Evolutionary conservation across 805 yeast genomes (phyloP), one percentile per base, ranked within the genome.

Genomic region (Brettanomyces naardenensis): DNA sequence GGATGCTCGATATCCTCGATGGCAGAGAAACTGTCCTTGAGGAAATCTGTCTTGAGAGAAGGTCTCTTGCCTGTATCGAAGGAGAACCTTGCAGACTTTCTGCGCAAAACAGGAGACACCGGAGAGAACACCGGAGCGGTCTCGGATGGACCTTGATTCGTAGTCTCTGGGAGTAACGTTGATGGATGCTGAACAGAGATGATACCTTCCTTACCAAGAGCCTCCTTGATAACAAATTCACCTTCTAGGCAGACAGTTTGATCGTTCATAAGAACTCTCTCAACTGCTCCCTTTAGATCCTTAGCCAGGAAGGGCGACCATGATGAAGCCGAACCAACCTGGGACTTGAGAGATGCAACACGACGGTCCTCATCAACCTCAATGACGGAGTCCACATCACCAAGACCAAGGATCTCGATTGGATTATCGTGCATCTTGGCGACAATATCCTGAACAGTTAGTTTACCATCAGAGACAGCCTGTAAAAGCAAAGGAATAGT

Each of bases 211-310:
- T 68, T 68, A 46, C 95, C 95, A 29, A 69, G 57, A 20, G 84
- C 82, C 44, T 69, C 71, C 10, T 61, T 51, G 35, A 75, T 72
- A 48, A 82, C 69, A 36, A 87, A 60, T 39, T 73, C 75, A 48
- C 95, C 95, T 58, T 90, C 96, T 48, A 88, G 71, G 47, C 87
- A 83, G 37, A 81, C 84, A 38, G 95, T 83, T 58, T 80, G 79
- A 41, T 78, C 81, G 44, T 80, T 75, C 59, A 84, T 67, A 48
- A 79, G 72, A 36, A 90, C 97, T 61, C 97, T 77, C 62, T 88
- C 95, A 54, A 90, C 82, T 53, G 87, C 80, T 45, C 97, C 97
- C 43, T 66, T 71, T 54, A 86, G 67, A 37, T 66, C 65, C 47
- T 55, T 51, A 44, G 71, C 72, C 41, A 64, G 66, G 44, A 78